A percentile compares a stretch with the other conserved stretches of the same genome.
Conservation (phyloP, 441 rosid genomes). For the Gossypium laxum region DNA sequence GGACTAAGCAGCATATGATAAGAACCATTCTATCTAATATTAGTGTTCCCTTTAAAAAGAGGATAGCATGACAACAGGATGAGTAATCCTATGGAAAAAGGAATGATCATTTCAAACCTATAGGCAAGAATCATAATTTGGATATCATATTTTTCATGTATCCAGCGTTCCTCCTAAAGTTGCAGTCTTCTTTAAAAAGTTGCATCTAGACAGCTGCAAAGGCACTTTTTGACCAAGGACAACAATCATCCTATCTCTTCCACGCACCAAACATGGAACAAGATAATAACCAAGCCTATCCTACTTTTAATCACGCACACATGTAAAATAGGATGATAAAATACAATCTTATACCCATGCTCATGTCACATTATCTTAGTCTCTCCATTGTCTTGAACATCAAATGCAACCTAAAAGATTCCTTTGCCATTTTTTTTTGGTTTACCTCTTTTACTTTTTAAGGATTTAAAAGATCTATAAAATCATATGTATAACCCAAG, state of each 20-base stretch:
- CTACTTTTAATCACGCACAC: background rate
- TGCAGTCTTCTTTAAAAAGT: background rate
- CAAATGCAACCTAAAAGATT: background rate
- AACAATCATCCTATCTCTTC: background rate
- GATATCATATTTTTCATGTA: background rate
- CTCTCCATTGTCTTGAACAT: slow-evolving; percentile 1
- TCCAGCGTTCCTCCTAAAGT: background rate
- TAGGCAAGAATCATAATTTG: background rate
- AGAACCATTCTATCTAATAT: background rate
- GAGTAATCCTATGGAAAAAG: background rate
- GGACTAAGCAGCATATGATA: background rate
- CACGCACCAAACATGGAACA: background rate
- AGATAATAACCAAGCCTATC: background rate
- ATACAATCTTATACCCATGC: background rate
- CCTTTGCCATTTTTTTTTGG: background rate
- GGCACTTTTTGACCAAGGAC: background rate
- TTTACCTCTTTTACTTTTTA: background rate
- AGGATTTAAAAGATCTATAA: background rate
- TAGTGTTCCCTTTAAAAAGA: background rate
- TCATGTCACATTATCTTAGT: background rate
- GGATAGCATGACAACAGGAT: background rate
- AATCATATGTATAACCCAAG: slow-evolving; percentile 2
- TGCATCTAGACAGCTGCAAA: background rate
- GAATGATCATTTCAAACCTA: background rate
- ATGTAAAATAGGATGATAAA: background rate